Evolutionary conservation across 2,329 filamentous ascomycete species (phyloP).

Genomic region (Pseudogymnoascus sp.): DNA sequence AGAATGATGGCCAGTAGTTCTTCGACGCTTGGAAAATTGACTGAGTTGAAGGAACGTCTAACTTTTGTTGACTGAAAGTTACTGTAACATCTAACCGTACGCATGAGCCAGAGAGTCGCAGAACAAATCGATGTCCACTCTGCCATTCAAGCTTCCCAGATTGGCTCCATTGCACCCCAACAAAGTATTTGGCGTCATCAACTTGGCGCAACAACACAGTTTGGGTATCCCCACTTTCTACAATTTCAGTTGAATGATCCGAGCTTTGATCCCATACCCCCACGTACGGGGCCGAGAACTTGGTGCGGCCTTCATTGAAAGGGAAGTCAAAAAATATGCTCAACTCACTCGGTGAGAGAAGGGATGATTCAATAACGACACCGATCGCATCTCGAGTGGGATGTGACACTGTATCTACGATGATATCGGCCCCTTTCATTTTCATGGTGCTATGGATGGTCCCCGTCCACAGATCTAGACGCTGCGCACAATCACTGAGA

Average conservation of each 20-base stretch:
- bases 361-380: constrained; percentile 31
- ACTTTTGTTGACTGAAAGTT: constrained; percentile 15
- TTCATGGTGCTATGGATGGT: constrained; percentile 34
- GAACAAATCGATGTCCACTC: constrained; percentile 20
- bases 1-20: constrained; percentile 27
- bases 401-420: constrained; percentile 32
- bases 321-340: constrained; percentile 37
- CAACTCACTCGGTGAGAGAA: constrained; percentile 30
- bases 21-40: constrained; percentile 24
- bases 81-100: constrained; percentile 13
- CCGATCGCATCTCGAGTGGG: constrained; percentile 33
- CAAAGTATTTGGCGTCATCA: constrained; percentile 34
- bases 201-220: constrained; percentile 33
- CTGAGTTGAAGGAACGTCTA: neutral
- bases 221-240: constrained; percentile 10
- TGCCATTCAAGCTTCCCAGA: constrained; percentile 13
- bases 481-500: constrained; percentile 29
- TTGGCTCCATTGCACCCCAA: constrained; percentile 21
- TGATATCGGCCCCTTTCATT: constrained; percentile 27
- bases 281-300: constrained; percentile 37
- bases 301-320: constrained; percentile 33
- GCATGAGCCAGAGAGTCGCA: constrained; percentile 2
- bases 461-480: constrained; percentile 33
- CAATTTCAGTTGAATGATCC: constrained; percentile 32
- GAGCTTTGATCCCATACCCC: constrained; percentile 35